Evolutionary conservation across 352 stramenopile genomes (phyloP), one percentile per base, ranked within the genome.

Genomic region (Phytophthora podocarpi): DNA sequence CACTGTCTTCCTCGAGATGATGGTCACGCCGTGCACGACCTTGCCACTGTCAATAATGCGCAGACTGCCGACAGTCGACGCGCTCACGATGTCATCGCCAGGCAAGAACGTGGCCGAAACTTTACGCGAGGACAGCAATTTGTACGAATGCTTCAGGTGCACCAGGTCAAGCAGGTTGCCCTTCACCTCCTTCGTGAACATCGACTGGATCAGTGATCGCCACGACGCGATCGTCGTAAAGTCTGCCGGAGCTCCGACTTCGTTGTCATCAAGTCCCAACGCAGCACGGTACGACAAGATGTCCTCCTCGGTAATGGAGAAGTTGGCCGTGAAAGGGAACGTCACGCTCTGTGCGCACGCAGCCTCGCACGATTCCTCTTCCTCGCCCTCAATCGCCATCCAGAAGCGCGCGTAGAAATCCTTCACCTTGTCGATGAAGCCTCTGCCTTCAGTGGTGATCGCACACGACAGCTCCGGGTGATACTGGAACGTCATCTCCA

Each of bases 81-180:
- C 76, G 57, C 85, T 95, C 35, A 89, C 70, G 15, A 96, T 78
- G 34, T 87, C 73, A 35, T 95, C 85, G 21, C 85, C 81, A 21
- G 74, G 64, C 24, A 76, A 46, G 58, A 96, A 94, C 2, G 62
- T 70, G 1, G 53, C 48, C n/a, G 57, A 70, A 35, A 51, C 54
- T 42, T 76, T 76, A 34, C 57, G 64, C 32, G 67, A 59, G 7
- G 67, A 72, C 43, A 95, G 47, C 18, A 94, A 46, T 62, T 92
- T 90, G 72, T 93, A 90, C 60, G 81, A 91, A 71, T 95, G 85
- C 51, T 86, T 92, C 8, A 95, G 42, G 60, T 97, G 87, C 35
- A 97, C 85, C 4, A 97, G 49, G 41, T 90, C 69, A 3, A 97
- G 67, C 55, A 97, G 36, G 60, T 95, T 95, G 34, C 84, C 85